Conservation (phyloP, 2,329 filamentous ascomycete species). For the Onygena corvina region DNA sequence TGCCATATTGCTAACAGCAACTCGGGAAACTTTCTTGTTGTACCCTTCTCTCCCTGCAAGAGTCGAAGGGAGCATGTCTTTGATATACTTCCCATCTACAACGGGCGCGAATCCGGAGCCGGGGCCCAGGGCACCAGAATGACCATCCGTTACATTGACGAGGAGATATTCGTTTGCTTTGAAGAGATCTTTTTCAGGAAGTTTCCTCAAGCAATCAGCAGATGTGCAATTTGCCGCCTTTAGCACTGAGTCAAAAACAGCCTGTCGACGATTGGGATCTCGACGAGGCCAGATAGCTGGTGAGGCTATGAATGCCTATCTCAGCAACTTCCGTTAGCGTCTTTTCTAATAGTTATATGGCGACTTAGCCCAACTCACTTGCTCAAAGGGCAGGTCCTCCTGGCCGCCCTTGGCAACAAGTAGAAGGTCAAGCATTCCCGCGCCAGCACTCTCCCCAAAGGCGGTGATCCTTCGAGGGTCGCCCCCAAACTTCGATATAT, state of each 20-base stretch:
- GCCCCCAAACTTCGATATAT: conserved; percentile 46
- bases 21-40: conserved; percentile 6
- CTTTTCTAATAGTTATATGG: background rate
- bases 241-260: conserved; percentile 10
- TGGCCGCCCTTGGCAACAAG: conserved; percentile 1
- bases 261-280: conserved; percentile 6
- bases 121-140: conserved; percentile 8
- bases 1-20: conserved; percentile 10
- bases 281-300: conserved; percentile 9
- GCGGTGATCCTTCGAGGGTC: conserved; percentile 41
- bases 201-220: conserved; percentile 8
- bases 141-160: conserved; percentile 4
- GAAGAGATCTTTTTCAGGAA: conserved; percentile 9
- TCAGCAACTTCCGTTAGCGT: too few species aligned
- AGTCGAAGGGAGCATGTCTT: conserved; percentile 4
- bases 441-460: conserved; percentile 41
- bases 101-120: conserved; percentile 11
- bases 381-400: conserved; percentile 8
- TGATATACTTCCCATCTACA: conserved; percentile 12
- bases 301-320: conserved; percentile 12
- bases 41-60: background rate
- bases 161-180: conserved; percentile 12
- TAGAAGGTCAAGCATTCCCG: conserved; percentile 6
- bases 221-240: conserved; percentile 12
- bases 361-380: background rate